These are phyloP conservation scores for Xylaria polymorpha DNA, from an alignment of 2,329 filamentous ascomycete species.

Conservation along the genomic window DNA sequence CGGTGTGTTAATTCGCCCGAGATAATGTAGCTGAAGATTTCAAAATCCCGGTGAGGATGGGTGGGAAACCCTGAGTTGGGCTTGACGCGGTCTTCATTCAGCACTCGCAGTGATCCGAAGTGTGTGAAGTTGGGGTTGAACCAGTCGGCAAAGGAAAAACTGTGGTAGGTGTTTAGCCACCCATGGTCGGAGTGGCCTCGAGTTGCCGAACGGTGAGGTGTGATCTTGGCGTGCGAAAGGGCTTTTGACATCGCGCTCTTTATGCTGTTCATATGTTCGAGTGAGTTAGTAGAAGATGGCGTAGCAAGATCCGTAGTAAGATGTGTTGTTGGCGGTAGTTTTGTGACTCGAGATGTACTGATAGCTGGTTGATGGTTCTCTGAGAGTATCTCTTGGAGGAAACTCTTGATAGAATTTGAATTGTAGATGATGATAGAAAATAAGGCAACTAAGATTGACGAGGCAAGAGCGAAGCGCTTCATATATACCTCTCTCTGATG, in stretches of 20 bases:
- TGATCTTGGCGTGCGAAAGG: slow-evolving; percentile 76
- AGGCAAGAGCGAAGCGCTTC: slow-evolving; percentile 43
- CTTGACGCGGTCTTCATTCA: slow-evolving; percentile 89
- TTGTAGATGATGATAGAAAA: slow-evolving; percentile 49
- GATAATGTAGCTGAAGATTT: slow-evolving; percentile 89
- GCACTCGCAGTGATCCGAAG: slow-evolving; percentile 82
- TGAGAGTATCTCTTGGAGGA: slow-evolving; percentile 29
- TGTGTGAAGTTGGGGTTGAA: slow-evolving; percentile 74
- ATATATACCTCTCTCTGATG: slow-evolving; percentile 48
- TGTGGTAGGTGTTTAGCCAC: slow-evolving; percentile 90
- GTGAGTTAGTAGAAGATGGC: slow-evolving; percentile 12
- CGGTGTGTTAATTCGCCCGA: slow-evolving; percentile 87
- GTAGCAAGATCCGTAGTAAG: slow-evolving; percentile 11
- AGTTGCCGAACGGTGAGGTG: slow-evolving; percentile 75
- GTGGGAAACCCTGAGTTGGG: slow-evolving; percentile 82
- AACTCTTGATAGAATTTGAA: slow-evolving; percentile 35
- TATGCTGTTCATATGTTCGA: slow-evolving; percentile 51
- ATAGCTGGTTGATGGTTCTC: slow-evolving; percentile 9
- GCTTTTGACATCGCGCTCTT: slow-evolving; percentile 70
- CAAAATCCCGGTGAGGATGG: slow-evolving; percentile 85
- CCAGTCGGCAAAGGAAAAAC: slow-evolving; percentile 82
- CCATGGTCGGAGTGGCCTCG: slow-evolving; percentile 84
- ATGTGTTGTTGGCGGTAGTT: slow-evolving; percentile 5
- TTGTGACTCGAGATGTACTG: neutral
- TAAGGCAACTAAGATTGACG: slow-evolving; percentile 46